phyloP scores from a whole-genome alignment of 2,329 filamentous ascomycete species.

The Colletotrichum sp. region DNA sequence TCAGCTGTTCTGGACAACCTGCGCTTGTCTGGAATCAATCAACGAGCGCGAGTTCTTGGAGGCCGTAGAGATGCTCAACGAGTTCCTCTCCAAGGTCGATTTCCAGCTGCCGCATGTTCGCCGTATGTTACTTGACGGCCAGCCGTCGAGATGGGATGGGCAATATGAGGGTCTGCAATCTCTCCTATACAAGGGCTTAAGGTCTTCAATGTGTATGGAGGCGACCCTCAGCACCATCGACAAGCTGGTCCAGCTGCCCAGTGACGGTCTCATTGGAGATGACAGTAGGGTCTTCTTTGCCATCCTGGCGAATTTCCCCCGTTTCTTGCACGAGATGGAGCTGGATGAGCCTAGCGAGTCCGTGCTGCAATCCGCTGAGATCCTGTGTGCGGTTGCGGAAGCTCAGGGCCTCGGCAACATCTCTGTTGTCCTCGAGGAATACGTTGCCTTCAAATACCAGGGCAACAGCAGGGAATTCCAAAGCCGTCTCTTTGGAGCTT shows the following conservation, averaged over 20 bases:
- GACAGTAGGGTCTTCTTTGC: constrained; percentile 84
- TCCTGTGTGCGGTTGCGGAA: constrained; percentile 76
- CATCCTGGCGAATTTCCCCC: constrained; percentile 88
- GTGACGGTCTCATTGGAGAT: constrained; percentile 80
- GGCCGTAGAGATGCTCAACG: constrained; percentile 88
- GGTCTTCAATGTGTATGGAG: constrained; percentile 83
- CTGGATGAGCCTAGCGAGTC: constrained; percentile 59
- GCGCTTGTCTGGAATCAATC: constrained; percentile 94
- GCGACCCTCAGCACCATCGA: constrained; percentile 80
- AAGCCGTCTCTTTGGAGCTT: constrained; percentile 71
- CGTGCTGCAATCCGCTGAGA: constrained; percentile 67
- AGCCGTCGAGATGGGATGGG: constrained; percentile 88
- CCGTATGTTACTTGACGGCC: constrained; percentile 74
- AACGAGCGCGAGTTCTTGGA: constrained; percentile 96
- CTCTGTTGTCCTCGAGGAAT: constrained; percentile 71
- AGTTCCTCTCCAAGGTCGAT: constrained; percentile 84
- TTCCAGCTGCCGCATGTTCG: constrained; percentile 74
- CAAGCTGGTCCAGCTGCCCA: constrained; percentile 78
- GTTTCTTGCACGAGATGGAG: constrained; percentile 82
- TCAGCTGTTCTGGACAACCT: constrained; percentile 97
- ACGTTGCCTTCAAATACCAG: constrained; percentile 70
- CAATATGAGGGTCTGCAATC: constrained; percentile 85
- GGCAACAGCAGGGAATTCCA: constrained; percentile 76
- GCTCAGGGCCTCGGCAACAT: constrained; percentile 72
- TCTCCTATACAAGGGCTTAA: constrained; percentile 88